Conservation (phyloP, 306 rosid genomes). For the Vicia sativa region DNA sequence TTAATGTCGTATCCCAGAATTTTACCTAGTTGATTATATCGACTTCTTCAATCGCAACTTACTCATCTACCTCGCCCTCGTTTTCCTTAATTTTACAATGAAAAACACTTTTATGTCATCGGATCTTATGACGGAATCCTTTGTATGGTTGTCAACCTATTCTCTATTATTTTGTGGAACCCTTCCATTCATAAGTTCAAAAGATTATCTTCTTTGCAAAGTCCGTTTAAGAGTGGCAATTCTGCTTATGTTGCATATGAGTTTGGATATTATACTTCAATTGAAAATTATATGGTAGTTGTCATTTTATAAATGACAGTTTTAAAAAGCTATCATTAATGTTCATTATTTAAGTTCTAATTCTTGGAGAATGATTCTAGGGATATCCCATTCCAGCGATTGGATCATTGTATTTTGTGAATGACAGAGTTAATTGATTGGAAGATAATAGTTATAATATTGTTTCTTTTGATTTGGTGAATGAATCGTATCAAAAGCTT, state of each 20-base stretch:
- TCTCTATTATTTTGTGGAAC: not conserved
- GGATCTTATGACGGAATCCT: not conserved
- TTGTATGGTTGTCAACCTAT: not conserved
- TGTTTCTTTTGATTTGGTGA: conserved; percentile 44
- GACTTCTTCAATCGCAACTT: no score
- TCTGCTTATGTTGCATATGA: not conserved
- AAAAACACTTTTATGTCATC: not conserved
- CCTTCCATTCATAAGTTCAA: not conserved
- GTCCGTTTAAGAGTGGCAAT: no score
- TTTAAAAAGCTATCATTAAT: not conserved
- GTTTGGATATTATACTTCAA: not conserved
- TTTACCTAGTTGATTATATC: no score
- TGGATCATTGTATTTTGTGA: conserved; percentile 29
- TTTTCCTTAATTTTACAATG: no score
- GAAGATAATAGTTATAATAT: not conserved
- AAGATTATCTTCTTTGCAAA: not conserved
- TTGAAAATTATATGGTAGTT: not conserved
- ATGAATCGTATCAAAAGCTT: conserved; percentile 32
- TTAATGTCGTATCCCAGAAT: no score
- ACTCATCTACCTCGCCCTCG: no score
- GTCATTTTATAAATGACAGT: not conserved
- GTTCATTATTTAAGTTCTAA: conserved; percentile 28
- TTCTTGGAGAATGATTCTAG: conserved; percentile 33
- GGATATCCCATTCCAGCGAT: not conserved
- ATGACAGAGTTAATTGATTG: conserved; percentile 38